A percentile compares a stretch with the other conserved stretches of the same genome.
Conservation (phyloP, 371 early-diverging fungal species). For the Mortierella sp. region DNA sequence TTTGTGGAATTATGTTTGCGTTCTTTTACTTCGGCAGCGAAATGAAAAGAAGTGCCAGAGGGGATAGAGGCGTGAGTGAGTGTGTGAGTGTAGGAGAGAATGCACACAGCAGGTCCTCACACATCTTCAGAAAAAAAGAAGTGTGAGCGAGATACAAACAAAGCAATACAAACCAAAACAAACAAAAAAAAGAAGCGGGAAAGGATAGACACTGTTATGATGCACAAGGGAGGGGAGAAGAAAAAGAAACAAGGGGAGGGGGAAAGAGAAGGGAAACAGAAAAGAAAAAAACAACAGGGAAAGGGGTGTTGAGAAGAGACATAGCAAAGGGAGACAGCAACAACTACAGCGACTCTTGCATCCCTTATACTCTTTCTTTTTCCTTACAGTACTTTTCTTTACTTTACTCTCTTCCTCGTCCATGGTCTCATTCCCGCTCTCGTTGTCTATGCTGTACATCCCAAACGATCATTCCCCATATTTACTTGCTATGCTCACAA, state of each 20-base stretch:
- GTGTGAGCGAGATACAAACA: no score
- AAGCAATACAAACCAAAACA: not conserved
- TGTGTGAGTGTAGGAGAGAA: not conserved
- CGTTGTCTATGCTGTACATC: not conserved
- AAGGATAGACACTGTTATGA: not conserved
- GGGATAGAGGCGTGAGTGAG: no score
- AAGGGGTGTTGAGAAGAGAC: not conserved
- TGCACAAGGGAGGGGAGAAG: not conserved
- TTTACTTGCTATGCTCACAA: conserved; percentile 12
- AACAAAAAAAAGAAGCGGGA: conserved; percentile 4
- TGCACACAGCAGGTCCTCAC: not conserved
- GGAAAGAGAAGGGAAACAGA: not conserved
- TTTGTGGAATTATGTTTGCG: not conserved
- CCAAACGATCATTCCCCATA: not conserved
- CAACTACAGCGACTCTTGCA: not conserved
- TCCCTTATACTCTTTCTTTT: not conserved
- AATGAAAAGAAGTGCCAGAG: not conserved
- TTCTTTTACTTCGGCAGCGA: not conserved
- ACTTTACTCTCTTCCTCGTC: not conserved
- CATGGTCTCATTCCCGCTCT: not conserved
- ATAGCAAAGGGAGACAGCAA: no score
- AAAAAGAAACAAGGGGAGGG: not conserved
- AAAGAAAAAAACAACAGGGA: not conserved
- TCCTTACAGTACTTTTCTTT: not conserved
- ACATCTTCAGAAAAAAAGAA: not conserved